Base-by-base conservation (phyloP, 2,329 filamentous ascomycete species). In the Orbilia oligospora region DNA sequence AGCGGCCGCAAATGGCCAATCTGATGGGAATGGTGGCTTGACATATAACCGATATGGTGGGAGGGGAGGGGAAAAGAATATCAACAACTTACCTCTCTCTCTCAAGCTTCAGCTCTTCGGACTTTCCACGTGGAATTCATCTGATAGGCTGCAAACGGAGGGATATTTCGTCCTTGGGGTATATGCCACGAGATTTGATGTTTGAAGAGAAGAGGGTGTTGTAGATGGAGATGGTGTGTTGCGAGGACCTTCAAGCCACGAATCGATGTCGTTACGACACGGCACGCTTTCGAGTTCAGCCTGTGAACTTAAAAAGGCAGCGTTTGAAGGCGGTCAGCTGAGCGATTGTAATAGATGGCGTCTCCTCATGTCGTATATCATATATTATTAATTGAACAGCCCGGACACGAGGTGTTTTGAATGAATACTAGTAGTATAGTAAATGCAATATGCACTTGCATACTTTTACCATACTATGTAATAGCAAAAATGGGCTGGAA, bases 11-110 rank as follows among this genome's bases (percentile, higher is more conserved):
- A 67, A 67, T 73, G 70, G 49, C 61, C 49, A 51, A 22, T 73
- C 55, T 65, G 68, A 65, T 65, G 68, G 56, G 70, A 64, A 73
- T 55, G 46, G 70, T 73, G 70, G 70, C 70, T 73, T 61, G 56
- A 67, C 27, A 51, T 58, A 36, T 58, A 41, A 38, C 56, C 56
- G 36, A 61, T 44, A n/a, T 9, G 56, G 56, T 61, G 56, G 53
- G 56, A 61, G 56, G 33, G 22, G 22, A 48, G 6, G 46, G n/a
- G 5, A 44, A 4, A 27, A 8, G 20, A 8, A 12, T 10, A 24
- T 24, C 48, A 33, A 41, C 33, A 61, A 44, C 27, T 30, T n/a
- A n/a, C n/a, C n/a, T 5, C 6, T 18, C 44, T 20, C 20, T 53
- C 12, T 56, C 58, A 53, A 61, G 44, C 48, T 51, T 63, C 36